Percentiles rank a stretch among this genome's conserved stretches.
Evolutionary conservation across 2,329 filamentous ascomycete genomes (phyloP).

Genomic region (Fusarium sp.): DNA sequence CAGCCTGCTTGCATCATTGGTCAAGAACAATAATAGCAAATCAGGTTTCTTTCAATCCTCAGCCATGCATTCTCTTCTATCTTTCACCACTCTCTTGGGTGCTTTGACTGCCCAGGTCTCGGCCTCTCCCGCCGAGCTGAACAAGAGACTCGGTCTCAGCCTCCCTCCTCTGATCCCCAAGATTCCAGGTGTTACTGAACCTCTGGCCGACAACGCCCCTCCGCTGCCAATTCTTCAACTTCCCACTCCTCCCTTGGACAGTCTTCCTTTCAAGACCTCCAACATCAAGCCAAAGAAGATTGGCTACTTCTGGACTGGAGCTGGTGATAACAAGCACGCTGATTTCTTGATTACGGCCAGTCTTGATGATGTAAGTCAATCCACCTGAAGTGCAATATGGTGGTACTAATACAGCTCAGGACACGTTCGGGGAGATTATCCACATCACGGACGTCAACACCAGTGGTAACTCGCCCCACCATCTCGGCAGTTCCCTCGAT

Average conservation of each 20-base stretch:
- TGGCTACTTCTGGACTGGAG: slow-evolving; percentile 73
- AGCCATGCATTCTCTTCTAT: slow-evolving; percentile 37
- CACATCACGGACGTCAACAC: slow-evolving; percentile 69
- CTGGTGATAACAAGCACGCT: slow-evolving; percentile 71
- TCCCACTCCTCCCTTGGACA: slow-evolving; percentile 69
- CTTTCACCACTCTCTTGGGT: slow-evolving; percentile 37
- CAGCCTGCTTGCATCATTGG: slow-evolving; percentile 2
- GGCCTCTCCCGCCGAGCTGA: slow-evolving; percentile 27
- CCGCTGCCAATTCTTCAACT: slow-evolving; percentile 71
- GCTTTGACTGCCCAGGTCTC: slow-evolving; percentile 35
- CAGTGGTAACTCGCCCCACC: slow-evolving; percentile 72
- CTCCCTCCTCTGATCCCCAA: slow-evolving; percentile 69
- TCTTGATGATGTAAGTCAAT: slow-evolving; percentile 65
- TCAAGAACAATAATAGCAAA: too few species aligned
- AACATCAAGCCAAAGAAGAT: slow-evolving; percentile 75
- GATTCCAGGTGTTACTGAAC: slow-evolving; percentile 71
- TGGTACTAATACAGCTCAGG: slow-evolving; percentile 35
- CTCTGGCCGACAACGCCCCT: slow-evolving; percentile 63
- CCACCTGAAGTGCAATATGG: too few species aligned
- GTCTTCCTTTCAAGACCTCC: slow-evolving; percentile 65
- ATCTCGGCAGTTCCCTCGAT: slow-evolving; percentile 67
- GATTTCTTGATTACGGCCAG: slow-evolving; percentile 71
- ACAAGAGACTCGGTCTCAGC: slow-evolving; percentile 48
- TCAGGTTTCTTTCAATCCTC: too few species aligned
- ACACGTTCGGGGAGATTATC: slow-evolving; percentile 72